Evolutionary conservation across 1,139 yeast species (phyloP).

Genomic region (Kurtzmaniella natalensis): DNA sequence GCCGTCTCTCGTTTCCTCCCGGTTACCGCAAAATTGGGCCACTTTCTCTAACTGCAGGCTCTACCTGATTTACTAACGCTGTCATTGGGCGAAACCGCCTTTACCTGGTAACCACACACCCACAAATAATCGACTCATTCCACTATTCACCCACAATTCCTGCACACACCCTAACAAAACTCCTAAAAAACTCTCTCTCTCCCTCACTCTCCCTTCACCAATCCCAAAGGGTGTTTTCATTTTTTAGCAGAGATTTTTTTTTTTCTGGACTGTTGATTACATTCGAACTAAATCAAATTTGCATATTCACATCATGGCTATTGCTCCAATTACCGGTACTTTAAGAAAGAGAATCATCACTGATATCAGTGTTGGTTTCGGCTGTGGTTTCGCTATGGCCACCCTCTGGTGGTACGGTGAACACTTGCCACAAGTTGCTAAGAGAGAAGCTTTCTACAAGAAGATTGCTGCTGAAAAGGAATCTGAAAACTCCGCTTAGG

Average conservation of each 20-base stretch:
- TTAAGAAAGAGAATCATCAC: slow-evolving; percentile 78
- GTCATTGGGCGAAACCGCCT: slow-evolving; percentile 4
- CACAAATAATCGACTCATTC: slow-evolving; percentile 3
- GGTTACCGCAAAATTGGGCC: not conserved
- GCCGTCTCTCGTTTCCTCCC: not conserved
- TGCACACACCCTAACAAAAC: not conserved
- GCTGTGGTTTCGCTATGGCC: slow-evolving; percentile 35
- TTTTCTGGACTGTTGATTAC: not conserved
- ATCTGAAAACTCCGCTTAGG: slow-evolving; percentile 39
- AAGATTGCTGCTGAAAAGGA: slow-evolving; percentile 69
- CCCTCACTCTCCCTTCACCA: not conserved
- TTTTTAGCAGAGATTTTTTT: not conserved
- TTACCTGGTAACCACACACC: slow-evolving; percentile 2
- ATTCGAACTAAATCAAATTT: not conserved
- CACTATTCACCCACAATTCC: too few species aligned
- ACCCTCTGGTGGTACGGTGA: slow-evolving; percentile 31
- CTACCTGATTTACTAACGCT: slow-evolving; percentile 2
- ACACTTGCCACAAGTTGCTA: slow-evolving; percentile 68
- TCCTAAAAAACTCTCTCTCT: not conserved
- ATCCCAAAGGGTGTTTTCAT: not conserved
- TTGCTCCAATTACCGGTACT: slow-evolving; percentile 87
- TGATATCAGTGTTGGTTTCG: slow-evolving; percentile 70
- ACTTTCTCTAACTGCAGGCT: not conserved
- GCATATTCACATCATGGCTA: slow-evolving; percentile 56
- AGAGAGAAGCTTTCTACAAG: slow-evolving; percentile 85